Evolutionary conservation across 768 basidiomycete genomes (phyloP).

Genomic region (Auriscalpium microsporum): DNA sequence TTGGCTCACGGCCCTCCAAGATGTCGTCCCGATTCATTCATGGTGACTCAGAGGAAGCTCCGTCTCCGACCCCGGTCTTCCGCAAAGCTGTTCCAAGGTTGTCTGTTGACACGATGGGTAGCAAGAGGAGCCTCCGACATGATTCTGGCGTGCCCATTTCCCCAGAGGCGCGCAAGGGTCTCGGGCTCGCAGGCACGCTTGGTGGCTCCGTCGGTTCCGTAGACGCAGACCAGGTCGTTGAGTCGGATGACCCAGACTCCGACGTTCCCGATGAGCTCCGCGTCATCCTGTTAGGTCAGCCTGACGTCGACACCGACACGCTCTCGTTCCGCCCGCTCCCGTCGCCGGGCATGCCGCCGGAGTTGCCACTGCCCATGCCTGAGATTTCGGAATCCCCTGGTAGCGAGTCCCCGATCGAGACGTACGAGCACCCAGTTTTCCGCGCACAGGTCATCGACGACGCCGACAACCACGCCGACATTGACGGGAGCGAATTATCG

Average conservation of each 20-base stretch:
- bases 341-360: conserved; percentile 37
- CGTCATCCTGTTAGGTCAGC: conserved; percentile 41
- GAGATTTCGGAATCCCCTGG: background rate
- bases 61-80: conserved; percentile 24
- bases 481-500: conserved; percentile 34
- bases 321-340: conserved; percentile 24
- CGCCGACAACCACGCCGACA: conserved; percentile 30
- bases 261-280: conserved; percentile 79
- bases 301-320: conserved; percentile 26
- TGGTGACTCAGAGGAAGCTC: background rate
- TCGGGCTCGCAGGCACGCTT: conserved; percentile 62
- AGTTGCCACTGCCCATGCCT: conserved; percentile 29
- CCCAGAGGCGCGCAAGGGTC: conserved; percentile 42
- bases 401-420: conserved; percentile 10
- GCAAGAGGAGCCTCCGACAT: background rate
- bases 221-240: conserved; percentile 30
- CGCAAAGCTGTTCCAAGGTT: conserved; percentile 17
- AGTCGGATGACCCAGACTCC: conserved; percentile 59
- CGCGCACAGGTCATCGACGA: conserved; percentile 39
- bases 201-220: conserved; percentile 48
- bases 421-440: conserved; percentile 30
- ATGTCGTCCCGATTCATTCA: conserved; percentile 3
- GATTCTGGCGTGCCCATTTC: conserved; percentile 30
- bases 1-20: background rate
- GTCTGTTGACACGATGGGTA: conserved; percentile 3